phyloP scores from a whole-genome alignment of 768 basidiomycete species.

The Chlorophyllum brunneum region DNA sequence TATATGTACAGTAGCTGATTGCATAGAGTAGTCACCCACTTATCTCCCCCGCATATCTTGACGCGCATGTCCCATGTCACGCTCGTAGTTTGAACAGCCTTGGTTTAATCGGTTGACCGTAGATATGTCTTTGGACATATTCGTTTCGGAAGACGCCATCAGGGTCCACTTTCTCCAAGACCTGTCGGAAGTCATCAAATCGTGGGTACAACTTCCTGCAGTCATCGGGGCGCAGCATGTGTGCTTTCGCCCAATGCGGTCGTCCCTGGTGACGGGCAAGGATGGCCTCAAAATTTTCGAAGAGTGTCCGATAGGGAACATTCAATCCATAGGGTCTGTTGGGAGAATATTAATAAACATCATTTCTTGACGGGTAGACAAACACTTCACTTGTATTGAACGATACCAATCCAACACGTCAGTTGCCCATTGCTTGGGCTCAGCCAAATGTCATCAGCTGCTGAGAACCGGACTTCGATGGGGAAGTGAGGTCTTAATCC shows the following conservation, averaged over 20 bases:
- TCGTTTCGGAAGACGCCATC: constrained; percentile 79
- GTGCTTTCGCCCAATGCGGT: constrained; percentile 97
- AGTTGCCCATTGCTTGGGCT: constrained; percentile 77
- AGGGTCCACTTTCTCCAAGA: constrained; percentile 71
- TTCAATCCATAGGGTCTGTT: constrained; percentile 82
- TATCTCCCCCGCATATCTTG: constrained; percentile 1
- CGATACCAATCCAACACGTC: constrained; percentile 95
- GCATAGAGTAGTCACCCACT: constrained; percentile 4
- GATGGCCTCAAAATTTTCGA: constrained; percentile 72
- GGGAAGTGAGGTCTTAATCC: constrained; percentile 90
- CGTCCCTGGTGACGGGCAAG: constrained; percentile 67
- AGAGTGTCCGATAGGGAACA: constrained; percentile 77
- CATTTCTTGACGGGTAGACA: background rate
- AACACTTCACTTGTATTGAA: constrained; percentile 85
- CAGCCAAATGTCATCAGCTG: constrained; percentile 89
- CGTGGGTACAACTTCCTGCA: constrained; percentile 73
- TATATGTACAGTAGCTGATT: no score
- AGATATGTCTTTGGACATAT: constrained; percentile 85
- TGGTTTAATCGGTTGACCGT: constrained; percentile 49
- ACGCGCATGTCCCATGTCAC: constrained; percentile 8
- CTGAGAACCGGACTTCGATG: constrained; percentile 88
- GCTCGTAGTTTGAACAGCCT: constrained; percentile 37
- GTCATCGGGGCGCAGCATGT: constrained; percentile 59
- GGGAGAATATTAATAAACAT: constrained; percentile 8
- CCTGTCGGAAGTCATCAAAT: constrained; percentile 71